These are phyloP conservation scores for Amaranthus palmeri DNA, from an alignment of 148 eudicot genomes.

Conservation along the genomic window DNA sequence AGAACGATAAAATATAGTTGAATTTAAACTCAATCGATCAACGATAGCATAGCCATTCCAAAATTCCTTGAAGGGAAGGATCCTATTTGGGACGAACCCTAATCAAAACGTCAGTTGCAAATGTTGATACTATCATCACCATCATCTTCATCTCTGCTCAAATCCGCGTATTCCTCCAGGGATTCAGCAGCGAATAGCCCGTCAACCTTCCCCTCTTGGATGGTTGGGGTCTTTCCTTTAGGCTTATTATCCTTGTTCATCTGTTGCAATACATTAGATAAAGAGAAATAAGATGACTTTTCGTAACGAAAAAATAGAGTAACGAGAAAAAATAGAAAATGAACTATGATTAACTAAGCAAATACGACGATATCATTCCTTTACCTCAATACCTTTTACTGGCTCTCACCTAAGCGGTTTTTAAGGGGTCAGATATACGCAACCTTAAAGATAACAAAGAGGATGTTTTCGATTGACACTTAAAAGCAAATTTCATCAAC, in stretches of 20 bases:
- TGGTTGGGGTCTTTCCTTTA: slow-evolving; percentile 24
- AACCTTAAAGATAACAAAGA: too few relatives aligned
- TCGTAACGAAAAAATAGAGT: not conserved
- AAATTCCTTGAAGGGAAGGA: too few relatives aligned
- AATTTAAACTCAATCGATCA: too few relatives aligned
- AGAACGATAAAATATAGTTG: too few relatives aligned
- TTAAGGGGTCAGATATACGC: too few relatives aligned
- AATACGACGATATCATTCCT: not conserved
- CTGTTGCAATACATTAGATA: slow-evolving; percentile 27
- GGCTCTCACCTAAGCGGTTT: too few relatives aligned
- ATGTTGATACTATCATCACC: slow-evolving; percentile 23
- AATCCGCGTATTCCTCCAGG: slow-evolving; percentile 55
- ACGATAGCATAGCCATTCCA: too few relatives aligned
- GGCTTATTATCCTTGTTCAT: slow-evolving; percentile 65
- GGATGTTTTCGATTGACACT: too few relatives aligned
- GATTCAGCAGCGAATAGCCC: slow-evolving; percentile 49
- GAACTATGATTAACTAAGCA: not conserved
- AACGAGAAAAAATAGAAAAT: not conserved
- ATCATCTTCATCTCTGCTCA: slow-evolving; percentile 36
- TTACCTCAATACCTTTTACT: too few relatives aligned
- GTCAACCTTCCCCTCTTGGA: slow-evolving; percentile 53
- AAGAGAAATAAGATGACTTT: not conserved
- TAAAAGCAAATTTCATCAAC: too few relatives aligned
- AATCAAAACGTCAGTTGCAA: slow-evolving; percentile 14
- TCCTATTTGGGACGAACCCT: not conserved